phyloP scores from a whole-genome alignment of 2,329 filamentous ascomycete genomes.

The Ceratocystis albifundus region DNA sequence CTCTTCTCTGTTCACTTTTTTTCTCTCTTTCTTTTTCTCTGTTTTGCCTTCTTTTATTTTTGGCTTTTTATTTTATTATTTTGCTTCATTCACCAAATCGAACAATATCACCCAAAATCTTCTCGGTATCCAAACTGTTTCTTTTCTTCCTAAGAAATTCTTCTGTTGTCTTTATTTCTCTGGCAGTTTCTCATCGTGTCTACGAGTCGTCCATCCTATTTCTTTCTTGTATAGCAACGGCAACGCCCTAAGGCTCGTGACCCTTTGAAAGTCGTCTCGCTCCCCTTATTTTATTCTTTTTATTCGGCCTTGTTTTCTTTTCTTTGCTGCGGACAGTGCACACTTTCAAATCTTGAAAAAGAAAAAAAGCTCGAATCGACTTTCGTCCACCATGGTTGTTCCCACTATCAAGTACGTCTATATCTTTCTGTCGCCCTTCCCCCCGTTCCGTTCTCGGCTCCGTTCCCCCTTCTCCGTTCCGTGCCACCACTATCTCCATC shows the following conservation, averaged over 20 bases:
- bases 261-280: neutral
- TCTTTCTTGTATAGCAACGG: neutral
- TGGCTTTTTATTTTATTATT: neutral
- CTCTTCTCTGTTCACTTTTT: neutral
- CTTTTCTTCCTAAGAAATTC: neutral
- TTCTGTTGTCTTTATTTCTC: neutral
- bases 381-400: slow-evolving; percentile 42
- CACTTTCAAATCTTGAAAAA: neutral
- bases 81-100: neutral
- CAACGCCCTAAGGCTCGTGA: neutral
- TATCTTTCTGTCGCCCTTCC: neutral
- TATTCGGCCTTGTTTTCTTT: slow-evolving; percentile 4
- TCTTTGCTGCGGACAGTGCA: slow-evolving; percentile 5
- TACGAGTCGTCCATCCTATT: neutral
- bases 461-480: neutral
- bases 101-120: neutral
- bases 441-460: neutral
- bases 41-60: slow-evolving; percentile 2
- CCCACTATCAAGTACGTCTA: slow-evolving; percentile 51
- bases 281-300: slow-evolving; percentile 6
- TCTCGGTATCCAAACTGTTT: neutral
- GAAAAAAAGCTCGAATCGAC: neutral
- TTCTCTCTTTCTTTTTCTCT: neutral
- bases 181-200: neutral
- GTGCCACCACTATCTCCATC: neutral